Evolutionary conservation across 768 basidiomycete species (phyloP).

Genomic region (Coprinopsis sp.): DNA sequence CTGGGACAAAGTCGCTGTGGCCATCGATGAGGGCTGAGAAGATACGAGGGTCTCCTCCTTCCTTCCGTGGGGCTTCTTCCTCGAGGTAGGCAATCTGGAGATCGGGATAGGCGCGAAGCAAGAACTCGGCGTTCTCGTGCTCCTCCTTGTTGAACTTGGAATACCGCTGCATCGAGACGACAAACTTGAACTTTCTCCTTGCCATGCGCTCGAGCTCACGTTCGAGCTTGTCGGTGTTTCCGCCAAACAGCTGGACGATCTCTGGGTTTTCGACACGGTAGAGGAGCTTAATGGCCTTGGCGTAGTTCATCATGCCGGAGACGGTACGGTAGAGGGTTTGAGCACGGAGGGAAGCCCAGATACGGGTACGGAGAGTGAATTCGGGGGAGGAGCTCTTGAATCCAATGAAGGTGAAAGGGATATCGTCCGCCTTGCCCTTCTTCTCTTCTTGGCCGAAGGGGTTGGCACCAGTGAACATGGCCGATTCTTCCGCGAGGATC

Average conservation of each 20-base stretch:
- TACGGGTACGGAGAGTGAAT: conserved; percentile 96
- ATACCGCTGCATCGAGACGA: conserved; percentile 99
- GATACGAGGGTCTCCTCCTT: conserved; percentile 91
- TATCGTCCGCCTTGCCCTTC: conserved; percentile 78
- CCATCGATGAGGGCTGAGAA: conserved; percentile 98
- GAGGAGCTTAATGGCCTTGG: conserved; percentile 98
- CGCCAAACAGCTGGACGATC: conserved; percentile 94
- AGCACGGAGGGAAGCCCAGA: conserved; percentile 98
- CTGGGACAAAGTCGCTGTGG: conserved; percentile 90
- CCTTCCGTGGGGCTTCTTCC: conserved; percentile 90
- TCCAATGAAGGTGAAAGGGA: conserved; percentile 97
- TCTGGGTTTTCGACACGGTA: conserved; percentile 99
- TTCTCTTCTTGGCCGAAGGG: conserved; percentile 77
- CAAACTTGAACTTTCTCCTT: conserved; percentile 96
- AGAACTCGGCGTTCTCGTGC: conserved; percentile 97
- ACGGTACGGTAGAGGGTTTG: conserved; percentile 99
- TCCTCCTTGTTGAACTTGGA: conserved; percentile 99
- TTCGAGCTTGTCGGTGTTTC: conserved; percentile 95
- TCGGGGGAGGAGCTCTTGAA: conserved; percentile 99
- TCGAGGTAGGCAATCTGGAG: conserved; percentile 98
- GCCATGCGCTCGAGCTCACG: conserved; percentile 97
- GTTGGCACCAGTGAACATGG: conserved; percentile 72
- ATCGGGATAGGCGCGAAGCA: conserved; percentile 96
- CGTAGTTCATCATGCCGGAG: conserved; percentile 99
- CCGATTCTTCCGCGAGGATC: conserved; percentile 94